Conservation (phyloP, 1,284 basidiomycete species). For the Sanghuangporus sanghuang region DNA sequence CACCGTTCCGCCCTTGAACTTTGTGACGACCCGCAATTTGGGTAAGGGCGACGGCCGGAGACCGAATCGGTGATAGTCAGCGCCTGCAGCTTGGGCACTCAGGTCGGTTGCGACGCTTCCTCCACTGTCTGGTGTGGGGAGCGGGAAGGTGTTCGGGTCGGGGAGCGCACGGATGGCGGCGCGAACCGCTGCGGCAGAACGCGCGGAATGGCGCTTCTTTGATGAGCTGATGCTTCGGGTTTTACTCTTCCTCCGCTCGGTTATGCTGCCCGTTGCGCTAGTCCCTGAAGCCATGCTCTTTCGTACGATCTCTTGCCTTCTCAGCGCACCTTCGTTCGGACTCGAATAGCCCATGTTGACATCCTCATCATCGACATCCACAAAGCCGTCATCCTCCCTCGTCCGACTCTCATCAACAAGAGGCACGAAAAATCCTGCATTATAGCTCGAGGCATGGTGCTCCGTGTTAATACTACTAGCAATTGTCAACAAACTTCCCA, state of each 20-base stretch:
- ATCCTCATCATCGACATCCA: conserved; percentile 2
- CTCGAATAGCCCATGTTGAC: too few relatives aligned
- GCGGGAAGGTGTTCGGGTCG: conserved; percentile 15
- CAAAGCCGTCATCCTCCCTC: not conserved
- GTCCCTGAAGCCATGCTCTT: not conserved
- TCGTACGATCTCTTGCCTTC: not conserved
- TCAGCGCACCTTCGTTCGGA: not conserved
- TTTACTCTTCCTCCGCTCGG: conserved; percentile 2
- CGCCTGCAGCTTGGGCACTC: not conserved
- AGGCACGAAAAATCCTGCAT: not conserved
- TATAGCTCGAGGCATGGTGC: conserved; percentile 2
- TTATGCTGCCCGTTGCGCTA: not conserved
- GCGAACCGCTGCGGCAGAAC: not conserved
- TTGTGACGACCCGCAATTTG: conserved; percentile 13
- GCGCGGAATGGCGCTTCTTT: not conserved
- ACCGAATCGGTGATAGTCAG: conserved; percentile 3
- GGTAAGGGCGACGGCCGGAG: conserved; percentile 4
- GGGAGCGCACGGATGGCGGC: conserved; percentile 11
- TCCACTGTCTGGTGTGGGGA: not conserved
- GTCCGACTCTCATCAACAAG: not conserved
- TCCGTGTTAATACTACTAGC: conserved; percentile 17
- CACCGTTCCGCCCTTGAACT: conserved; percentile 11
- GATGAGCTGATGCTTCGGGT: conserved; percentile 1
- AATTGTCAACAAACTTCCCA: conserved; percentile 11
- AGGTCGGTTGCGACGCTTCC: conserved; percentile 3